Evolutionary conservation across 352 stramenopile species (phyloP), one percentile per base, ranked within the genome.

Genomic region (Globisporangium alternatum): DNA sequence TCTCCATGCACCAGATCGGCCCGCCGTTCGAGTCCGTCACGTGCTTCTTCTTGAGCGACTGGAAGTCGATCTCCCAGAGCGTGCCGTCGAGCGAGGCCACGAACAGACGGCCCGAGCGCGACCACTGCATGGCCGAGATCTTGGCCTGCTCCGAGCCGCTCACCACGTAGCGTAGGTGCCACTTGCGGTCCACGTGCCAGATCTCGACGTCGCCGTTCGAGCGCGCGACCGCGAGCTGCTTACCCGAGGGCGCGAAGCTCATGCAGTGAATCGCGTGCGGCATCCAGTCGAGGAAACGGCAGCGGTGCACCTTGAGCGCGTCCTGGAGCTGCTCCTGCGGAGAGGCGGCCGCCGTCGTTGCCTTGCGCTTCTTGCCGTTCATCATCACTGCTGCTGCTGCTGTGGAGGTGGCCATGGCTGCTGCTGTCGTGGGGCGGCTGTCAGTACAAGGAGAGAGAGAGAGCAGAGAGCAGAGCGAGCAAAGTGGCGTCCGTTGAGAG

Each of bases 1-100:
- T 70, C 5, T 78, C 81, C 81, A 97, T 89, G 67, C 81, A 90
- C 90, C 90, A 97, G 51, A 96, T 81, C 35, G 90, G 78, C 1
- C 91, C 90, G 37, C 90, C 90, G 67, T 96, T 97, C 37, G 85
- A 92, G 65, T 97, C 88, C 56, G 76, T 77, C 19, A 95, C 72
- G 74, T 93, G 78, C 66, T 84, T 92, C 65, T 91, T 88, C 61
- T 72, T 66, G 19, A 96, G 66, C 33, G 72, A 65, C 45, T 78
- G 51, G 51, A 96, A 78, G 75, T 97, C 88, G 41, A 96, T 62
- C 44, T 97, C 86, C 83, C 86, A 91, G 15, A 95, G 61, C 52
- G 81, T 92, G 30, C 83, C 84, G 45, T 93, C 81, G 21, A 93
- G 65, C 43, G 79, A 93, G 15, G 79, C 76, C 3, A 78, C 84